Conservation (phyloP, 768 basidiomycete species). For the Macrolepiota albuminosa region DNA sequence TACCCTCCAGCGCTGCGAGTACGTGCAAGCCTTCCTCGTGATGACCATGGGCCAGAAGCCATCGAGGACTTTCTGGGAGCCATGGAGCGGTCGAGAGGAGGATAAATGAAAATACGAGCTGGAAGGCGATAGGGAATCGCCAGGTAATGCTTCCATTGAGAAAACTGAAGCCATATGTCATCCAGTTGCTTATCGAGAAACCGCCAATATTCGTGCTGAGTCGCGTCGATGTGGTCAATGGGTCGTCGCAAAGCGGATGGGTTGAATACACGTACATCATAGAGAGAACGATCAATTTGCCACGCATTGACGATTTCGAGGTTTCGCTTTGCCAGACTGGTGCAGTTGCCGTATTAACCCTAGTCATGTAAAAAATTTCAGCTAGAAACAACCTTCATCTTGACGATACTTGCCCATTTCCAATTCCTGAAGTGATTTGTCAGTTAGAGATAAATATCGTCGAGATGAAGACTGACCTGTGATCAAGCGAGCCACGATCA, state of each 20-base stretch:
- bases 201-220: constrained; percentile 44
- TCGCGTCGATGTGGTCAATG: not conserved
- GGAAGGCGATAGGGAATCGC: constrained; percentile 49
- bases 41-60: constrained; percentile 43
- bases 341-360: constrained; percentile 44
- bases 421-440: constrained; percentile 26
- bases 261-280: constrained; percentile 36
- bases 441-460: not conserved
- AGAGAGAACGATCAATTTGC: constrained; percentile 43
- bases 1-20: constrained; percentile 39
- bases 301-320: constrained; percentile 42
- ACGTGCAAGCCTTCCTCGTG: constrained; percentile 37
- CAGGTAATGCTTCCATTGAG: constrained; percentile 37
- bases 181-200: constrained; percentile 48
- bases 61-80: constrained; percentile 45
- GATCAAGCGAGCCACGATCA: constrained; percentile 44
- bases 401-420: constrained; percentile 33
- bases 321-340: constrained; percentile 52
- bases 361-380: constrained; percentile 5
- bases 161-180: constrained; percentile 50
- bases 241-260: not conserved
- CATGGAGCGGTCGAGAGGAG: constrained; percentile 42
- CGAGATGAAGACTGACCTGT: constrained; percentile 27
- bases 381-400: not conserved
- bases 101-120: constrained; percentile 41